These are phyloP conservation scores for Acanthamoeba comandoni DNA, from an alignment of 208 protist species.

Conservation along the genomic window DNA sequence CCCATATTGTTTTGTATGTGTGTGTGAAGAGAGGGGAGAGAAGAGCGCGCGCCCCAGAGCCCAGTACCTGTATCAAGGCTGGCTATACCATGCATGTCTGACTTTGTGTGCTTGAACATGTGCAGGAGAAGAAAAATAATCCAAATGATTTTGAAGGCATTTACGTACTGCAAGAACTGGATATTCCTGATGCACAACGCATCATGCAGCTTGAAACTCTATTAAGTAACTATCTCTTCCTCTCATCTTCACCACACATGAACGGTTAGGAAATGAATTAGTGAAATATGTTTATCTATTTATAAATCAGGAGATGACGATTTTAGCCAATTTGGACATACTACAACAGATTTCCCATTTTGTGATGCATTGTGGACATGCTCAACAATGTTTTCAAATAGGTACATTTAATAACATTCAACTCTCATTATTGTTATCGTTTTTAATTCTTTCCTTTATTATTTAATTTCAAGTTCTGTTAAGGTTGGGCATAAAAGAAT, in stretches of 20 bases:
- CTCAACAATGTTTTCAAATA: conserved; percentile 83
- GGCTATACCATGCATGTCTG: background rate
- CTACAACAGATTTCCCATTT: conserved; percentile 75
- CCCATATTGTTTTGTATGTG: too few relatives aligned
- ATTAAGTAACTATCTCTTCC: too few relatives aligned
- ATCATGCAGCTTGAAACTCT: conserved; percentile 81
- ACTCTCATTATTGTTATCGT: too few relatives aligned
- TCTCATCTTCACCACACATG: too few relatives aligned
- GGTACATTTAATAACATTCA: conserved; percentile 60
- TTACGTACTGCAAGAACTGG: conserved; percentile 83
- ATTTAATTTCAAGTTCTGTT: conserved; percentile 20
- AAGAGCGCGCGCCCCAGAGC: too few relatives aligned
- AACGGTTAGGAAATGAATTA: too few relatives aligned
- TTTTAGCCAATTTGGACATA: conserved; percentile 57
- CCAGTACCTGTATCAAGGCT: background rate
- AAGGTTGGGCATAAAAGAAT: conserved; percentile 82
- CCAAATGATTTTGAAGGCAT: conserved; percentile 84
- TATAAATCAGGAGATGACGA: conserved; percentile 9
- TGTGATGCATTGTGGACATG: conserved; percentile 85
- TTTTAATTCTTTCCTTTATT: too few relatives aligned
- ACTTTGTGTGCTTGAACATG: background rate
- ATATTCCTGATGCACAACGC: conserved; percentile 80
- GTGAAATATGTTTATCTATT: background rate
- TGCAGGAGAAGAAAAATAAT: conserved; percentile 85
- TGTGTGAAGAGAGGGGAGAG: too few relatives aligned